Evolutionary conservation across 2,329 filamentous ascomycete genomes (phyloP).

Genomic region (Penicillium sp.): DNA sequence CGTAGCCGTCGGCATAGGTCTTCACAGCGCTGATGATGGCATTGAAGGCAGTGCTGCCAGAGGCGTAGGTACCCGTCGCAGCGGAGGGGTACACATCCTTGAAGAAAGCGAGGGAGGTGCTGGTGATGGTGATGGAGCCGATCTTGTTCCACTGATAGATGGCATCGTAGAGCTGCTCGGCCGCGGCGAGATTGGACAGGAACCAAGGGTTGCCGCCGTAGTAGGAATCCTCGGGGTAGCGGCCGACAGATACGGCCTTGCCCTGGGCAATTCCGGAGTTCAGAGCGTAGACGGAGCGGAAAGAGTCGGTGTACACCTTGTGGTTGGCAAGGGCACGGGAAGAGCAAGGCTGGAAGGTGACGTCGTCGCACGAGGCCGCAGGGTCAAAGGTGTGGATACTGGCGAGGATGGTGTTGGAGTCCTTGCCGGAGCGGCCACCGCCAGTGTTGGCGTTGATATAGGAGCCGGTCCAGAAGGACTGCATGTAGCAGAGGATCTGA

Average conservation of each 20-base stretch:
- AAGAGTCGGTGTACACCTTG: constrained; percentile 68
- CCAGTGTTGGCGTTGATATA: constrained; percentile 64
- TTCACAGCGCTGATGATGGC: constrained; percentile 55
- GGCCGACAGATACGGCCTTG: constrained; percentile 45
- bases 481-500: constrained; percentile 65
- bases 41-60: constrained; percentile 49
- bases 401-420: constrained; percentile 60
- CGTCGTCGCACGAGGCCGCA: constrained; percentile 28
- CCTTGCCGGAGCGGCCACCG: constrained; percentile 60
- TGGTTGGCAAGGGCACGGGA: constrained; percentile 64
- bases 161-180: constrained; percentile 74
- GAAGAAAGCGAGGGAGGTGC: constrained; percentile 66
- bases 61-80: constrained; percentile 58
- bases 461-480: constrained; percentile 62
- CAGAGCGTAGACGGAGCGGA: constrained; percentile 63
- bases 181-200: constrained; percentile 67
- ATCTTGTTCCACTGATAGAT: constrained; percentile 62
- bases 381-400: constrained; percentile 41
- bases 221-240: constrained; percentile 68
- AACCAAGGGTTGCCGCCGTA: constrained; percentile 77
- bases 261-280: constrained; percentile 26
- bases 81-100: constrained; percentile 55
- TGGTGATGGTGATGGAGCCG: constrained; percentile 59
- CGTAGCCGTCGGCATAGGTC: constrained; percentile 56
- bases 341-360: constrained; percentile 73